Evolutionary conservation across 2,329 filamentous ascomycete genomes (phyloP).

Genomic region (Trichoderma simmonsii): DNA sequence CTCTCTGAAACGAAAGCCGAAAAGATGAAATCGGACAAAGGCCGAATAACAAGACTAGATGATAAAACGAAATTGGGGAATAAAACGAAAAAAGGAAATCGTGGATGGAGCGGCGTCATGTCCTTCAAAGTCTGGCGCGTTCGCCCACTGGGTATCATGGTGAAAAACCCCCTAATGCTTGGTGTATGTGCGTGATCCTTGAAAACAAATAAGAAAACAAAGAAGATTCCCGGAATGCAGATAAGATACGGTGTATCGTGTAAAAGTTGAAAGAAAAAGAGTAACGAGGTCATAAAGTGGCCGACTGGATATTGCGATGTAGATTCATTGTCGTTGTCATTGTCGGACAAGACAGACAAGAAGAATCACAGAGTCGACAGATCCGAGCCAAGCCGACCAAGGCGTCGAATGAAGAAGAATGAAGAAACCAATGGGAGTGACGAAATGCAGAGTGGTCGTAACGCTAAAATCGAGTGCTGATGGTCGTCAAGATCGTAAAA

Average conservation of each 20-base stretch:
- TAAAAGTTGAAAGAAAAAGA: not conserved
- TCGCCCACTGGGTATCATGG: constrained; percentile 43
- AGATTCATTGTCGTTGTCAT: not conserved
- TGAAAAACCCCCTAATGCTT: constrained; percentile 32
- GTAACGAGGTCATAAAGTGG: not conserved
- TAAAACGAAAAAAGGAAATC: constrained; percentile 26
- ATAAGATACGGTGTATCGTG: constrained; percentile 5
- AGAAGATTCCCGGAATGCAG: constrained; percentile 3
- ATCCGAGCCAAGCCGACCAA: not conserved
- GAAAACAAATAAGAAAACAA: not conserved
- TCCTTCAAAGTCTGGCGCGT: constrained; percentile 31
- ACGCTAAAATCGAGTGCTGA: not conserved
- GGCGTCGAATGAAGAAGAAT: not conserved
- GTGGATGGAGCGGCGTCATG: constrained; percentile 40
- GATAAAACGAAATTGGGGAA: constrained; percentile 3
- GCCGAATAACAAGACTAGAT: not conserved
- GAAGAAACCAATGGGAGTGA: not conserved
- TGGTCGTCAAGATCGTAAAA: constrained; percentile 8
- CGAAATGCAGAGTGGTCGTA: not conserved
- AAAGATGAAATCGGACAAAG: not conserved
- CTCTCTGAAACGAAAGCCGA: not conserved
- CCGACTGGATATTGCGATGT: not conserved
- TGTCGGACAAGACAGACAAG: not conserved
- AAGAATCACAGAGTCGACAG: not conserved
- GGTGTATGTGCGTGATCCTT: constrained; percentile 32